These are phyloP conservation scores for Cyclaneusma minus DNA, from an alignment of 2,329 filamentous ascomycete genomes.

Conservation along the genomic window DNA sequence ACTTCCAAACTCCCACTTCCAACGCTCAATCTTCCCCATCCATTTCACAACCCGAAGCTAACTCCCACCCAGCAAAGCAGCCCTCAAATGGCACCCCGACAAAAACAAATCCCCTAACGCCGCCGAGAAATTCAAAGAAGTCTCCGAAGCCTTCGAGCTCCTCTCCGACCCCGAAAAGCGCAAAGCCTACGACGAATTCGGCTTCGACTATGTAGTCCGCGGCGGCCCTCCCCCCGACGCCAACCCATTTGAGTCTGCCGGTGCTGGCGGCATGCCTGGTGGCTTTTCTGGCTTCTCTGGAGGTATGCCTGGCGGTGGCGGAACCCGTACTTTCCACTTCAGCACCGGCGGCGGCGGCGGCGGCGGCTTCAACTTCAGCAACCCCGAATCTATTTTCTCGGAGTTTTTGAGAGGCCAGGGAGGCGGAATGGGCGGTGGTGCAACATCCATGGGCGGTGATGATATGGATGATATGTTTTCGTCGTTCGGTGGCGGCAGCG, in stretches of 20 bases:
- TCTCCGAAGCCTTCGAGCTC: constrained; percentile 95
- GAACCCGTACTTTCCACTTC: constrained; percentile 31
- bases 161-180: constrained; percentile 94
- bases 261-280: constrained; percentile 36
- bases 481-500: constrained; percentile 26
- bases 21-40: neutral
- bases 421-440: constrained; percentile 19
- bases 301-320: constrained; percentile 40
- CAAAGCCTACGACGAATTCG: constrained; percentile 87
- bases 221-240: constrained; percentile 57
- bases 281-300: constrained; percentile 33
- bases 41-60: constrained; percentile 5
- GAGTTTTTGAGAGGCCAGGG: constrained; percentile 57
- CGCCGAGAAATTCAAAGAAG: constrained; percentile 96
- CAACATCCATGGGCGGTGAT: constrained; percentile 17
- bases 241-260: constrained; percentile 41
- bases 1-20: no score
- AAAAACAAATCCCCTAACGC: constrained; percentile 89
- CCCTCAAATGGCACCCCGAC: constrained; percentile 87
- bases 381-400: constrained; percentile 70
- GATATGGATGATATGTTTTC: constrained; percentile 41
- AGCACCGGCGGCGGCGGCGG: constrained; percentile 28
- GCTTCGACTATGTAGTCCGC: constrained; percentile 79
- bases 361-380: constrained; percentile 66
- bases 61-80: constrained; percentile 49